Percentiles rank a stretch among this genome's conserved stretches.
Conservation (phyloP, 2,329 filamentous ascomycete species). For the Alternaria longipes region DNA sequence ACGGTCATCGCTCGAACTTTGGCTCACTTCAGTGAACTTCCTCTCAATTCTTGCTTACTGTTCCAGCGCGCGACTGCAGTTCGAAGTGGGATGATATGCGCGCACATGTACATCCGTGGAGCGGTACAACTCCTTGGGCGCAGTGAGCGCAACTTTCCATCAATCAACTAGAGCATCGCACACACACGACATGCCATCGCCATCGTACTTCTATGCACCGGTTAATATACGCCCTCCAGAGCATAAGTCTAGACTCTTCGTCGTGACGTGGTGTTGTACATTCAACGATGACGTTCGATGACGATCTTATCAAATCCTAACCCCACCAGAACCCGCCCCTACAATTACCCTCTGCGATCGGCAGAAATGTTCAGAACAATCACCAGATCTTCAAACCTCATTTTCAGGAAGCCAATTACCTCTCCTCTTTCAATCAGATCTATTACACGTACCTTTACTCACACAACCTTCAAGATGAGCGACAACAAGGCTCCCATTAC, state of each 20-base stretch:
- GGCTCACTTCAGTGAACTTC: background rate
- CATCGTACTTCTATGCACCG: background rate
- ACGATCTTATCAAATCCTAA: constrained; percentile 13
- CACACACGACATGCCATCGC: background rate
- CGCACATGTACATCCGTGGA: background rate
- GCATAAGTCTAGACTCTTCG: constrained; percentile 2
- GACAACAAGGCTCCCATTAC: constrained; percentile 26
- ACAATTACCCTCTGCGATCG: constrained; percentile 6
- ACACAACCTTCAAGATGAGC: constrained; percentile 21
- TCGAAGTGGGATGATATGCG: background rate
- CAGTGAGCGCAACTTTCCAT: background rate
- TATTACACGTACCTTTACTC: background rate
- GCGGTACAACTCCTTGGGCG: background rate
- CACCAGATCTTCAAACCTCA: background rate
- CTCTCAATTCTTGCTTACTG: background rate
- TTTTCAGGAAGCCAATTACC: background rate
- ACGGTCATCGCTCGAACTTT: background rate
- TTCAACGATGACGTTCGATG: constrained; percentile 18
- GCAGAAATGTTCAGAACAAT: constrained; percentile 1
- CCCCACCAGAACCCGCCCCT: constrained; percentile 12
- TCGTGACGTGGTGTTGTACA: constrained; percentile 14
- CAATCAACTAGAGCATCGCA: background rate
- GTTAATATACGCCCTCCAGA: background rate
- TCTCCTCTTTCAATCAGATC: background rate
- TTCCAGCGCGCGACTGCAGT: background rate